A percentile compares a stretch with the other conserved stretches of the same genome.
Conservation (phyloP, 257 asterid genomes). For the Apocynum venetum region DNA sequence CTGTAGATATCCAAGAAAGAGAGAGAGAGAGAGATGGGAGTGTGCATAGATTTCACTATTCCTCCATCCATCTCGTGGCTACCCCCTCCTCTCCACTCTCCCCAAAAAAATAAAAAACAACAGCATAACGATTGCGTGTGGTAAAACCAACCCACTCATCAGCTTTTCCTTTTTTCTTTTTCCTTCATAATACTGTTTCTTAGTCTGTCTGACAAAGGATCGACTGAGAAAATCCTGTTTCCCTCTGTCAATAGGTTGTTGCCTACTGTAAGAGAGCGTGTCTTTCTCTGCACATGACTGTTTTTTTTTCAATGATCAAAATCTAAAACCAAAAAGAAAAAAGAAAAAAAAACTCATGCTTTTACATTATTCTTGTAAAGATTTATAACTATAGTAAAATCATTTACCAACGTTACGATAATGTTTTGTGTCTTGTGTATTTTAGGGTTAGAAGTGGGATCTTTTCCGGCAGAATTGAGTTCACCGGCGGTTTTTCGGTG, state of each 20-base stretch:
- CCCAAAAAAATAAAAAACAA: neutral
- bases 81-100: neutral
- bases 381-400: neutral
- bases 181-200: slow-evolving; percentile 39
- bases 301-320: slow-evolving; percentile 3
- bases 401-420: neutral
- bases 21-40: neutral
- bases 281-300: slow-evolving; percentile 8
- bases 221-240: slow-evolving; percentile 34
- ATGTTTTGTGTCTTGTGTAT: neutral
- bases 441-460: slow-evolving; percentile 78
- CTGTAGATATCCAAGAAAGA: slow-evolving; percentile 7
- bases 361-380: neutral
- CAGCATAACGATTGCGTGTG: slow-evolving; percentile 26
- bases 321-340: neutral
- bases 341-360: neutral
- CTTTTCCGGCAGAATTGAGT: slow-evolving; percentile 75
- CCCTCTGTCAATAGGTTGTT: neutral
- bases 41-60: slow-evolving; percentile 10
- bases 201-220: slow-evolving; percentile 41
- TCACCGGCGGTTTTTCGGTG: slow-evolving; percentile 78
- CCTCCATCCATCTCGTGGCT: slow-evolving; percentile 11
- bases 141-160: slow-evolving; percentile 12
- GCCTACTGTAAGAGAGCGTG: slow-evolving; percentile 25
- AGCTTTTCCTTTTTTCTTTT: slow-evolving; percentile 22